Base-by-base conservation (phyloP, 1,139 yeast genomes). In the Pichia sp. region DNA sequence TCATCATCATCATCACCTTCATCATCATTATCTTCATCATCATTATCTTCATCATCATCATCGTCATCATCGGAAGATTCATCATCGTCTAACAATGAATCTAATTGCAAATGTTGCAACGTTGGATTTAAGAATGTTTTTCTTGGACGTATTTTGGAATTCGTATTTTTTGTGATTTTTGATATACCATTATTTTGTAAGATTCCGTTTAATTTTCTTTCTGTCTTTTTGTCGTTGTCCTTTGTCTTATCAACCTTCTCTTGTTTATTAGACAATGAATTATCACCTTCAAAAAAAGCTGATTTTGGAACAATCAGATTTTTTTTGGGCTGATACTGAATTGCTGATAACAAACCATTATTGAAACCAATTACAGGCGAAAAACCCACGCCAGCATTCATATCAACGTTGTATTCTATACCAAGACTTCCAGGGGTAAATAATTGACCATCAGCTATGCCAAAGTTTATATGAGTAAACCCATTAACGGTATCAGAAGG, bases 321-420 rank as follows among this genome's bases (percentile, higher is more conserved):
- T 16, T 36, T 33, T 12, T 41, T n/a, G 2, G 45, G 31, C 20
- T 41, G 47, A 20, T 42, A 48, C 26, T 45, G 51, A 16, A 48
- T 42, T 1, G 51, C 50, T 3, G 51, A 48, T 11, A 48, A 22
- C 24, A 48, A 8, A n/a, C 53, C 54, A 38, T 44, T 46, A 22
- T 48, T 51, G 20, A 50, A 51, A 2, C 53, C 53, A 23, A 49
- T 47, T 9, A 49, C 48, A 8, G 54, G 54, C 4, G 52, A 51
- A 16, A 48, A 42, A 6, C 45, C 48, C 24, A 41, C 34, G 8
- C 44, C 46, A 1, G 44, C 39, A 23, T 44, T 40, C n/a, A 39
- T 43, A 4, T 41, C 46, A 16, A 37, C 32, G 28, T 28, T 48
- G 16, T 36, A 41, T 24, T 48, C 48, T 20, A 47, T 30, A 12